Evolutionary conservation across 2,329 filamentous ascomycete species (phyloP).

Genomic region (Metarhizium guizhouense): DNA sequence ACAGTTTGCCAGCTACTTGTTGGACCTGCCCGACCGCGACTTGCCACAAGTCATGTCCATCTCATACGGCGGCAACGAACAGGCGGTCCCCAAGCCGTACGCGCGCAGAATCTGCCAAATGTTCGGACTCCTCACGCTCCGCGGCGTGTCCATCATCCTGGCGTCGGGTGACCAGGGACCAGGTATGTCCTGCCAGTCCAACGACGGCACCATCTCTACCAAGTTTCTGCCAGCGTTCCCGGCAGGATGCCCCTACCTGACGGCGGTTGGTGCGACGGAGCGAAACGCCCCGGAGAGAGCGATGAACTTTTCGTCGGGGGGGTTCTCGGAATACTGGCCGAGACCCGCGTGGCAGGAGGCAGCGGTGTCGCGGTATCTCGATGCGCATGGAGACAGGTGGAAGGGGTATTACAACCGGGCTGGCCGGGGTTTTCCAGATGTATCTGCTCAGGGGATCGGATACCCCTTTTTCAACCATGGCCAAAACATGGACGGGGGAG

Average conservation of each 20-base stretch:
- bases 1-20: slow-evolving; percentile 51
- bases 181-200: slow-evolving; percentile 25
- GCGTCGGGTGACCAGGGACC: slow-evolving; percentile 48
- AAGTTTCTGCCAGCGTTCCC: slow-evolving; percentile 27
- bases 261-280: slow-evolving; percentile 51
- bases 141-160: slow-evolving; percentile 59
- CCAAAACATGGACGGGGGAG: slow-evolving; percentile 15
- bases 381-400: slow-evolving; percentile 37
- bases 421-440: slow-evolving; percentile 53
- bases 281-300: slow-evolving; percentile 41
- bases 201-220: slow-evolving; percentile 23
- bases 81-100: slow-evolving; percentile 50
- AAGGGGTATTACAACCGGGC: slow-evolving; percentile 31
- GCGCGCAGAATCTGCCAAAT: slow-evolving; percentile 41
- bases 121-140: slow-evolving; percentile 55
- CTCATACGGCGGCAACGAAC: slow-evolving; percentile 65
- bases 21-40: slow-evolving; percentile 40
- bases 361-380: slow-evolving; percentile 36
- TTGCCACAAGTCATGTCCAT: slow-evolving; percentile 57
- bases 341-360: slow-evolving; percentile 35
- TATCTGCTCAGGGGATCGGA: slow-evolving; percentile 42
- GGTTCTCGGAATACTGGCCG: slow-evolving; percentile 39
- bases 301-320: slow-evolving; percentile 42
- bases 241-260: slow-evolving; percentile 49
- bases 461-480: slow-evolving; percentile 25